These are phyloP conservation scores for Pyrus bretschneideri DNA, from an alignment of 306 rosid genomes.

Conservation along the genomic window DNA sequence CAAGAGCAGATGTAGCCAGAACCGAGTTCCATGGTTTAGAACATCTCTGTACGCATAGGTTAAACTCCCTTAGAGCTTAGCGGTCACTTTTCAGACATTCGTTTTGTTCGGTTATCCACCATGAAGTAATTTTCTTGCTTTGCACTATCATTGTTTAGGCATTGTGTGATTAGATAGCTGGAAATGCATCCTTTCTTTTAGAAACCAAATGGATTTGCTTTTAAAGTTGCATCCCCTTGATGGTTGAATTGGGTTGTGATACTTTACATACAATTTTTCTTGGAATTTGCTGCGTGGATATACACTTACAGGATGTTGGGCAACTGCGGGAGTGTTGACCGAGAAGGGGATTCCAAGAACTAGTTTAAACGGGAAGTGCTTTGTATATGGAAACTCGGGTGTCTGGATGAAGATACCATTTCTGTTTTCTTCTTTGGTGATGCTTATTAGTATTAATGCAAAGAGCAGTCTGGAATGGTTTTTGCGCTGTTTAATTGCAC, in stretches of 20 bases:
- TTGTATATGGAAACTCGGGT: conserved; percentile 65
- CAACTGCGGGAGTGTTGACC: conserved; percentile 72
- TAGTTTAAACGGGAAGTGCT: conserved; percentile 67
- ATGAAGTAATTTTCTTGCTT: conserved; percentile 48
- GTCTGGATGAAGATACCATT: conserved; percentile 59
- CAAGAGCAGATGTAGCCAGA: no score
- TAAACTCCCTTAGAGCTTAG: conserved; percentile 41
- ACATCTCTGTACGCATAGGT: no score
- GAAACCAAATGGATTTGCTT: background rate
- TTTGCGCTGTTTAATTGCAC: conserved; percentile 64
- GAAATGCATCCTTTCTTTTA: background rate
- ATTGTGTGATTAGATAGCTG: background rate
- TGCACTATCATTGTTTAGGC: conserved; percentile 1
- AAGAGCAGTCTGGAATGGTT: conserved; percentile 55
- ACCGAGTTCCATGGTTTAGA: no score
- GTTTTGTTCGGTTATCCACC: conserved; percentile 64
- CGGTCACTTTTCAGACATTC: conserved; percentile 66
- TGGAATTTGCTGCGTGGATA: conserved; percentile 79
- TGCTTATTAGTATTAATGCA: conserved; percentile 57
- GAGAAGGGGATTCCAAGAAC: conserved; percentile 66
- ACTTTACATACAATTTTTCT: conserved; percentile 6
- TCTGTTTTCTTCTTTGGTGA: conserved; percentile 90
- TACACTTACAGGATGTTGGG: conserved; percentile 74
- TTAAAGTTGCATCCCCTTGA: background rate
- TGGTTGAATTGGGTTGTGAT: background rate